phyloP scores from a whole-genome alignment of 352 stramenopile genomes.

The Pythium brassicae region DNA sequence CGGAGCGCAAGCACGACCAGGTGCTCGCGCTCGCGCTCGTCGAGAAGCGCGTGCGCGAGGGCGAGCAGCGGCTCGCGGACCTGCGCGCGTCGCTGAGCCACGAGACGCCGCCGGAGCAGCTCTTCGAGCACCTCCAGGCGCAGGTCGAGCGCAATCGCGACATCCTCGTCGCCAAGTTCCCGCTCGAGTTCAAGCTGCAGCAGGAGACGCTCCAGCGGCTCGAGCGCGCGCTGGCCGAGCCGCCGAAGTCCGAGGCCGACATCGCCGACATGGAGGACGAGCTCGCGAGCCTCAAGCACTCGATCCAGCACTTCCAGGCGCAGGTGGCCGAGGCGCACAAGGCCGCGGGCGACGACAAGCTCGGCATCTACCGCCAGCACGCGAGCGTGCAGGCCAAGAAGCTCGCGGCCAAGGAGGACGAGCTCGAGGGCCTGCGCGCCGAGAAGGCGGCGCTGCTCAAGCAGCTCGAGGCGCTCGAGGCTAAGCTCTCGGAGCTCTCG shows the following conservation, averaged over 20 bases:
- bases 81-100: constrained; percentile 67
- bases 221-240: constrained; percentile 64
- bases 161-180: constrained; percentile 66
- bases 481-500: constrained; percentile 51
- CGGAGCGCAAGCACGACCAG: constrained; percentile 88
- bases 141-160: constrained; percentile 80
- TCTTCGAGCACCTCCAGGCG: constrained; percentile 78
- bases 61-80: constrained; percentile 64
- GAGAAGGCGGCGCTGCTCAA: constrained; percentile 58
- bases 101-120: constrained; percentile 77
- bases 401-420: constrained; percentile 84
- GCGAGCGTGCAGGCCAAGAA: constrained; percentile 86
- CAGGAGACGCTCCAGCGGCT: constrained; percentile 77
- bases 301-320: constrained; percentile 61
- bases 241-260: constrained; percentile 81
- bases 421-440: constrained; percentile 64
- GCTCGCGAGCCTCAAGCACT: constrained; percentile 47
- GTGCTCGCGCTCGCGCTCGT: constrained; percentile 79
- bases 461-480: constrained; percentile 73
- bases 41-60: constrained; percentile 76
- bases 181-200: constrained; percentile 64
- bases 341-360: constrained; percentile 79
- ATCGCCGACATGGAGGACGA: constrained; percentile 87
- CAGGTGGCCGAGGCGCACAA: constrained; percentile 75
- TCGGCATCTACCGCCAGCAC: constrained; percentile 90